Base-by-base conservation (phyloP, 176 grass and related monocot genomes). In the Bonia amplexicaulis region DNA sequence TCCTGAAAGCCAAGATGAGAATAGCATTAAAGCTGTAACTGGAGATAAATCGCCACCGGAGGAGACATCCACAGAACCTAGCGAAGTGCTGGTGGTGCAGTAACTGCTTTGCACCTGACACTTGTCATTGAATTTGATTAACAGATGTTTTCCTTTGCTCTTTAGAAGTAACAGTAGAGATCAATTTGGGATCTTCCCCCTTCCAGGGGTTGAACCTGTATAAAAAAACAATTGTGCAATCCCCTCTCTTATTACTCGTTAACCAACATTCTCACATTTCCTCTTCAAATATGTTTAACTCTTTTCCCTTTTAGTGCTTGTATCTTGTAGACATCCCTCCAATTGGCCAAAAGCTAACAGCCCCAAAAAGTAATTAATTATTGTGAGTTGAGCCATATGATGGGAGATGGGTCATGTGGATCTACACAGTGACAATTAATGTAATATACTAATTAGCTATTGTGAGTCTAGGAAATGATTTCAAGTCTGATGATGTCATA, bases 1-100 rank as follows among this genome's bases (percentile, higher is more conserved):
- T 39, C 65, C 81, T 61, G 52, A 75, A 87, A 78, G 12, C 23
- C 72, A 87, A 75, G 80, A 80, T 84, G 68, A 78, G 1, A 39
- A 14, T 42, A 58, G 8, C 3, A 46, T 59, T 72, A 47, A 79
- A 80, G 69, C 69, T 57, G 71, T 0, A 72, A 58, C 69, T 81
- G 72, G 40, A 63, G 77, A 90, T 82, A 57, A 90, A 78, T 52
- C 31, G 6, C 55, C 16, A 39, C 11, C 31, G 6, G 54, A 68
- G 58, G 85, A 85, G 42, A 82, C 74, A 73, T 82, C 88, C 53
- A 37, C 76, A 22, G 19, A 27, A 74, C 51, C 66, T 78, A 81
- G 58, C 8, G 52, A 69, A 67, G 87, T 89, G 67, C 78, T 85
- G 88, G 91, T 93, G 62, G 15, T 44, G 39, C 60, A 75, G 12